Base-by-base conservation (phyloP, 225 moss, liverwort and hornwort species). In the Polytrichum commune region DNA sequence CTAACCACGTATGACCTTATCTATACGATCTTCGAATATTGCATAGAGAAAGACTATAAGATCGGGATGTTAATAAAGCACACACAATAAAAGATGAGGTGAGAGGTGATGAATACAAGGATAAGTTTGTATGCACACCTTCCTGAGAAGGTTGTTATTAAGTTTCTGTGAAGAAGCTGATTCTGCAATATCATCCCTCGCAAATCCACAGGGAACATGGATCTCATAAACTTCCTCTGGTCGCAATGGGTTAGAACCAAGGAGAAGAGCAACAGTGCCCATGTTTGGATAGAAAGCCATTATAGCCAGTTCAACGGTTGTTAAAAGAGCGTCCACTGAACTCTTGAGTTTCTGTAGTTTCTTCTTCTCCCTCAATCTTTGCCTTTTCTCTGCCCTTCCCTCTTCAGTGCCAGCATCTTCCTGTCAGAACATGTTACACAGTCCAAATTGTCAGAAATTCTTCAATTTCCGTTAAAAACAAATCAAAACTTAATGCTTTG, bases 301-400 rank as follows among this genome's bases (percentile, higher is more conserved):
- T 9, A 71, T 53, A 23, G 71, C 71, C 23, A 61, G 22, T 61
- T 71, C 60, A n/a, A 71, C 32, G 30, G 71, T 23, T 62, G 61
- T 62, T 33, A 71, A 38, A 23, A 71, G 38, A 33, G 38, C 53
- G 71, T 71, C 71, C 4, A 71, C 60, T 18, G 38, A 20, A 23
- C 23, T 16, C 60, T 71, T 60, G 27, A 71, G 33, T 60, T 71
- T 35, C 60, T 57, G 71, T 62, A 71, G 46, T 35, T 71, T 71
- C 71, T 71, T 71, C 20, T 23, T 71, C 20, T 71, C 61, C 30
- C 62, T 30, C 18, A 25, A 23, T 26, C 60, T 71, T 60, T 35
- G 60, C 25, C 71, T 32, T 61, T 29, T 71, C 24, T 55, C 56
- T 35, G 71, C 61, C 24, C 27, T 71, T 35, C 62, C 35, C 27